Evolutionary conservation across 208 protist genomes (phyloP).

Genomic region (Chromosphaera perkinsii): DNA sequence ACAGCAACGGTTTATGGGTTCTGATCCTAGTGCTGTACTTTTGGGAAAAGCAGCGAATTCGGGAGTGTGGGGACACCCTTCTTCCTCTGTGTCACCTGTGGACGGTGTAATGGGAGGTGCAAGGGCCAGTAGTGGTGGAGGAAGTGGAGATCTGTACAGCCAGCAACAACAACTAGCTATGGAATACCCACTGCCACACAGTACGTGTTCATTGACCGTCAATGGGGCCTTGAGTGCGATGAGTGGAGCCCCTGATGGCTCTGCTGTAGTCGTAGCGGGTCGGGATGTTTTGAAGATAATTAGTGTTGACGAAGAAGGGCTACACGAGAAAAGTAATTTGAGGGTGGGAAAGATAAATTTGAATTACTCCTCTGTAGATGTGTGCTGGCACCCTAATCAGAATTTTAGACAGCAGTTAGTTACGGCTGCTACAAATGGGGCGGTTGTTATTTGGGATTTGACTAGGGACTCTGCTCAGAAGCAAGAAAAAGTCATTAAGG

Average conservation of each 20-base stretch:
- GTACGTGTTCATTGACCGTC: no score
- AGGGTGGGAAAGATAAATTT: constrained; percentile 31
- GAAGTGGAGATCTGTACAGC: no score
- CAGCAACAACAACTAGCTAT: no score
- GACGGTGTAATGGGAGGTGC: no score
- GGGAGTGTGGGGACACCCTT: no score
- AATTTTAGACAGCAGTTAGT: constrained; percentile 51
- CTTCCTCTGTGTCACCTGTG: no score
- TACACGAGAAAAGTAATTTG: constrained; percentile 15
- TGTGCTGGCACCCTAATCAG: constrained; percentile 44
- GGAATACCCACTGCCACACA: no score
- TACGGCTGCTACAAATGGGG: constrained; percentile 63
- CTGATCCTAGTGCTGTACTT: no score
- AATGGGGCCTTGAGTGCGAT: constrained; percentile 47
- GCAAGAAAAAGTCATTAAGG: constrained; percentile 45
- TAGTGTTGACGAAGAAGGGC: constrained; percentile 13
- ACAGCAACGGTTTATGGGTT: no score
- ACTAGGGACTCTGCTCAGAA: constrained; percentile 30
- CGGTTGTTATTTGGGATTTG: constrained; percentile 61
- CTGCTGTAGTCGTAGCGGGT: constrained; percentile 46
- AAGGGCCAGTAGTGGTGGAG: no score
- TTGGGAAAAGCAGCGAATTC: no score
- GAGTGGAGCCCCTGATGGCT: constrained; percentile 42
- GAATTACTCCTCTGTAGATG: constrained; percentile 42
- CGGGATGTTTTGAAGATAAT: constrained; percentile 41